These are phyloP conservation scores for Amaranthus palmeri DNA, from an alignment of 148 eudicot genomes.

Conservation along the genomic window DNA sequence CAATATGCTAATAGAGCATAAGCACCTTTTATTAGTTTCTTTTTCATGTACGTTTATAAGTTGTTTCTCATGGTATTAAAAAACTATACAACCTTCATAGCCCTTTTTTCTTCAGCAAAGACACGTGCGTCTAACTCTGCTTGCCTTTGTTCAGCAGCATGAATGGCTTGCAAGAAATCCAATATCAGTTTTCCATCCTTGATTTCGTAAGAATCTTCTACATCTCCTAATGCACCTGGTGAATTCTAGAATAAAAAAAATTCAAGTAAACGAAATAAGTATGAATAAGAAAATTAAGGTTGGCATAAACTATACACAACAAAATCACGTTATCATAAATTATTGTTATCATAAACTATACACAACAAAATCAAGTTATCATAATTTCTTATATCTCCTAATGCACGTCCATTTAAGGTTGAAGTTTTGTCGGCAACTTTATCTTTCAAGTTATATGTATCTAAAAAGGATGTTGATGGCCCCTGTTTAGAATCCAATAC, in stretches of 20 bases:
- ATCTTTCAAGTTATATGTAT: conserved; percentile 55
- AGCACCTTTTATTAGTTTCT: too few relatives aligned
- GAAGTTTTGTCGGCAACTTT: conserved; percentile 28
- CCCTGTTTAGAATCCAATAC: conserved; percentile 21
- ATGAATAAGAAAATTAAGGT: neutral
- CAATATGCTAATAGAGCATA: too few relatives aligned
- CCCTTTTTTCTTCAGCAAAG: conserved; percentile 72
- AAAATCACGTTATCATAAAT: neutral
- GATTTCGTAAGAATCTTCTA: conserved; percentile 39
- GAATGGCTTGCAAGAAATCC: conserved; percentile 89
- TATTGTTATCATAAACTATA: too few relatives aligned
- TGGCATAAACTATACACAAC: conserved; percentile 11
- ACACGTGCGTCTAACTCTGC: conserved; percentile 77
- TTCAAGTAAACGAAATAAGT: conserved; percentile 13
- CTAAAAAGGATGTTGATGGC: conserved; percentile 58
- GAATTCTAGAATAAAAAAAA: conserved; percentile 39
- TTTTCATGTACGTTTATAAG: too few relatives aligned
- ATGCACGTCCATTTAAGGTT: conserved; percentile 26
- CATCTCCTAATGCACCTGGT: conserved; percentile 32
- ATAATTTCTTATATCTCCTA: too few relatives aligned
- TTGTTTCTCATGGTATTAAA: neutral
- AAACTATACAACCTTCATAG: conserved; percentile 51
- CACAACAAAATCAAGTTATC: too few relatives aligned
- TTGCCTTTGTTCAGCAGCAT: conserved; percentile 90
- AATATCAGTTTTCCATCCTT: conserved; percentile 80